Conservation (phyloP, 192 early-diverging fungal species). For the Thamnidium elegans region DNA sequence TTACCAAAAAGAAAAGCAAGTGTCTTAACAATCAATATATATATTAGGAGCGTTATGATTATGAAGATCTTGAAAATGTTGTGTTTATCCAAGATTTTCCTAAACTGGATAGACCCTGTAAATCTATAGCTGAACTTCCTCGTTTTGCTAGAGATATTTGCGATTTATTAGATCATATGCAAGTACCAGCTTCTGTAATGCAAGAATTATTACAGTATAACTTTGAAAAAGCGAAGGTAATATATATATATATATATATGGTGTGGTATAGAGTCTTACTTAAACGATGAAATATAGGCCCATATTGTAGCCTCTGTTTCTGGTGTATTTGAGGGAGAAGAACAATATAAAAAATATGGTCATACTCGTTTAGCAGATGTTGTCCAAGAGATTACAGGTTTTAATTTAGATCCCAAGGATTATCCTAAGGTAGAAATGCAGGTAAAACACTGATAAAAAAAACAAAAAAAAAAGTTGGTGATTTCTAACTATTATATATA, state of each 20-base stretch:
- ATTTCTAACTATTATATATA: background rate
- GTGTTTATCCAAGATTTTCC: conserved; percentile 67
- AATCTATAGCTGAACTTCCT: conserved; percentile 14
- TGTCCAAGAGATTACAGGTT: conserved; percentile 20
- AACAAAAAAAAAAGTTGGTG: background rate
- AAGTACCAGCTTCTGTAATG: conserved; percentile 46
- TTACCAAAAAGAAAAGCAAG: background rate
- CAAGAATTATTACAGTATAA: conserved; percentile 42
- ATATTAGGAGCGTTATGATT: conserved; percentile 47
- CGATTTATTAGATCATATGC: conserved; percentile 46
- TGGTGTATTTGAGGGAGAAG: conserved; percentile 31
- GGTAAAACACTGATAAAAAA: conserved; percentile 21
- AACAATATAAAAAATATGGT: conserved; percentile 45
- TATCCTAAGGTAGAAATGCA: conserved; percentile 42
- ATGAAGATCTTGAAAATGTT: conserved; percentile 56
- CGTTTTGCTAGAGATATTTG: conserved; percentile 47
- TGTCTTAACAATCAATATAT: background rate
- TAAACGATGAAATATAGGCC: conserved; percentile 18
- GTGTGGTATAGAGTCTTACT: background rate
- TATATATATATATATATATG: no score
- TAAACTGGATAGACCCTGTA: conserved; percentile 5
- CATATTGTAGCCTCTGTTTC: conserved; percentile 57
- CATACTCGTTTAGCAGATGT: conserved; percentile 44
- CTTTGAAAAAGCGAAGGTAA: conserved; percentile 49
- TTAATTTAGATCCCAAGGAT: background rate